phyloP scores from a whole-genome alignment of 2,329 filamentous ascomycete genomes.

The Alternaria angustiovoidea region DNA sequence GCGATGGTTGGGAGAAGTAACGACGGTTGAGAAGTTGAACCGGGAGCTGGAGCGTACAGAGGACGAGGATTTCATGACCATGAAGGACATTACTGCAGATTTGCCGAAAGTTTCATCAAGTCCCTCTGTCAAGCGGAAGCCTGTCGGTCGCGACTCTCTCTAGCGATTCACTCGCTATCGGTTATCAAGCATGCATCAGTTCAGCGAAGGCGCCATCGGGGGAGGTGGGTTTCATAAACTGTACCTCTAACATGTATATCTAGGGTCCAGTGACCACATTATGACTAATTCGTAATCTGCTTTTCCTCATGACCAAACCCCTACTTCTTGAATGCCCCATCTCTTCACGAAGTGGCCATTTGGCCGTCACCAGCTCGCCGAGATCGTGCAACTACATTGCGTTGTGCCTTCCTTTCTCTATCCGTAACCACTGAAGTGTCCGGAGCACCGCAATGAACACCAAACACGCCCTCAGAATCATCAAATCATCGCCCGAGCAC shows the following conservation, averaged over 20 bases:
- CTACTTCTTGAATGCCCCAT: neutral
- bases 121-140: slow-evolving; percentile 24
- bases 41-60: slow-evolving; percentile 14
- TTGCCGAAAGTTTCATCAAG: slow-evolving; percentile 19
- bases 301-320: neutral
- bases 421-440: neutral
- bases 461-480: neutral
- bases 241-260: slow-evolving; percentile 7
- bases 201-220: slow-evolving; percentile 3
- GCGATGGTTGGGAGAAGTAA: slow-evolving; percentile 34
- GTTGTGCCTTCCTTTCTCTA: neutral
- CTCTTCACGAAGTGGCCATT: neutral
- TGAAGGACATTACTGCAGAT: slow-evolving; percentile 19
- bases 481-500: neutral
- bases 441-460: neutral
- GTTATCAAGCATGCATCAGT: slow-evolving; percentile 1
- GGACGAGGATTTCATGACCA: slow-evolving; percentile 13
- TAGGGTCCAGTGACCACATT: neutral
- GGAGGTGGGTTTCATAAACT: neutral
- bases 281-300: slow-evolving; percentile 1
- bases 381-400: neutral
- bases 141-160: slow-evolving; percentile 13
- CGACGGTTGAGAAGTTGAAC: slow-evolving; percentile 30
- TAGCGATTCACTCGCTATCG: neutral
- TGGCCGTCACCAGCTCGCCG: neutral